Conservation (phyloP, 306 rosid genomes). For the Prunus salicina region DNA sequence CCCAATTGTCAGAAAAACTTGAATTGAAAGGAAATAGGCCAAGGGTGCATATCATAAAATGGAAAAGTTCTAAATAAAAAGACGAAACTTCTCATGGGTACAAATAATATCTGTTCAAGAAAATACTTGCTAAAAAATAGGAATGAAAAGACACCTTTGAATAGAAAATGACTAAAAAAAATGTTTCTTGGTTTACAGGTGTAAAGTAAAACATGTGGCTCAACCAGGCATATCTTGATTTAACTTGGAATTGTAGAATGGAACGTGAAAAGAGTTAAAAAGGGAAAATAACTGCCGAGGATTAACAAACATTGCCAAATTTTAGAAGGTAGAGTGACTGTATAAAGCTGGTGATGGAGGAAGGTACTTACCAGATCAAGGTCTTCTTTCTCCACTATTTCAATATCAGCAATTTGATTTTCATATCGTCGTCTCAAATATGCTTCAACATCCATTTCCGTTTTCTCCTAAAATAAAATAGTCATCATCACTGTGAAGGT, state of each 20-base stretch:
- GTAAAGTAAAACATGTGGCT: neutral
- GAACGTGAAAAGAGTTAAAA: neutral
- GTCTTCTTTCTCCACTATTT: conserved; percentile 80
- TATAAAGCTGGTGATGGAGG: conserved; percentile 14
- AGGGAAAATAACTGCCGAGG: conserved; percentile 1
- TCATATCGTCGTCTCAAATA: conserved; percentile 80
- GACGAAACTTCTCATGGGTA: neutral
- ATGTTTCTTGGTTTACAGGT: neutral
- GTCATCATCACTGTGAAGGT: conserved; percentile 16
- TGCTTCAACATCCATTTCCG: conserved; percentile 85
- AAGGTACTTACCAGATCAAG: conserved; percentile 85
- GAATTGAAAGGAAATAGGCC: neutral
- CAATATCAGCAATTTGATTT: conserved; percentile 76
- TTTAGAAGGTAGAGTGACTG: neutral
- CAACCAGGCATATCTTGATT: neutral
- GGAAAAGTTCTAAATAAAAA: neutral
- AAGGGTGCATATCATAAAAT: neutral
- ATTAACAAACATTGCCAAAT: conserved; percentile 1
- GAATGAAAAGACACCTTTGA: neutral
- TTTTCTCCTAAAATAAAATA: conserved; percentile 52
- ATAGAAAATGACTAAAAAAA: neutral
- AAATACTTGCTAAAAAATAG: neutral
- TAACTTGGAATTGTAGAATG: neutral
- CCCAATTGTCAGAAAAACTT: neutral
- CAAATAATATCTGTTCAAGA: neutral